Conservation (phyloP, 1,284 basidiomycete genomes). For the Ganoderma sinense region DNA sequence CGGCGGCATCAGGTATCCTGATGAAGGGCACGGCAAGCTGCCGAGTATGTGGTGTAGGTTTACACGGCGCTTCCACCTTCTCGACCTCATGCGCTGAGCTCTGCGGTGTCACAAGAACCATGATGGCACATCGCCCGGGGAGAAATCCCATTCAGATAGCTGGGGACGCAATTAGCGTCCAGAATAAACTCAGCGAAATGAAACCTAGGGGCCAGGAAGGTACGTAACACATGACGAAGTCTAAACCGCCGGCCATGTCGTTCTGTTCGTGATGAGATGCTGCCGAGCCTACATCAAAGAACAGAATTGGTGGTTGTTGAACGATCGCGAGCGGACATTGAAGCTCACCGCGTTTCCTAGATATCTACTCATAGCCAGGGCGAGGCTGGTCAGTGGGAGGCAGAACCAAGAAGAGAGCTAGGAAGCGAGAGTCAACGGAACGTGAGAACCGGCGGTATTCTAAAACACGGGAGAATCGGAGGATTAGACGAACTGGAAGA, state of each 20-base stretch:
- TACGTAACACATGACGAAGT: background rate
- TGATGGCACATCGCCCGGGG: background rate
- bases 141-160: background rate
- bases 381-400: background rate
- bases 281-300: background rate
- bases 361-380: background rate
- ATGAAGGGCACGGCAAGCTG: background rate
- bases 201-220: background rate
- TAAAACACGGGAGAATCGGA: background rate
- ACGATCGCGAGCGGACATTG: background rate
- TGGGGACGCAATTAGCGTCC: background rate
- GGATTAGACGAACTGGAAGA: background rate
- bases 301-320: background rate
- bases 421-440: background rate
- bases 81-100: background rate
- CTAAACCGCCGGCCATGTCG: background rate
- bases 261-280: background rate
- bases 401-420: background rate
- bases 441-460: background rate
- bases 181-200: background rate
- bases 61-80: background rate
- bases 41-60: background rate
- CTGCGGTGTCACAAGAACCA: background rate
- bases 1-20: background rate
- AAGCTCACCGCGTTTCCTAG: background rate